Conservation (phyloP, 495 filamentous ascomycete genomes). For the Penicillium manginii region DNA sequence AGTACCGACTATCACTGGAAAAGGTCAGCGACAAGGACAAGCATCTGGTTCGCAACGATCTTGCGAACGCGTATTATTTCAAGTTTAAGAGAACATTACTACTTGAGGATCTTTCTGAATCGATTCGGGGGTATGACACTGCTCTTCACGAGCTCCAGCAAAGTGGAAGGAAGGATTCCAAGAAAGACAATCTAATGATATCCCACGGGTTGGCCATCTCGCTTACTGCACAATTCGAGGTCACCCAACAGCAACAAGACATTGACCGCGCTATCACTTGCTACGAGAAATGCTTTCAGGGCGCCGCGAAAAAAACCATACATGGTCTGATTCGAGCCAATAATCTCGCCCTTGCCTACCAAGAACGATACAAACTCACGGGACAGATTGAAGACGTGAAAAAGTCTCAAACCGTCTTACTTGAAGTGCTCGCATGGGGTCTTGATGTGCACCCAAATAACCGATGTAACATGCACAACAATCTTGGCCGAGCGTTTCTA, state of each 20-base stretch:
- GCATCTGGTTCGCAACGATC: slow-evolving; percentile 6
- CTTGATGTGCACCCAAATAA: neutral
- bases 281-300: slow-evolving; percentile 8
- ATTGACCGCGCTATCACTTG: slow-evolving; percentile 10
- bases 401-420: slow-evolving; percentile 5
- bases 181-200: neutral
- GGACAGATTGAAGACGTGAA: slow-evolving; percentile 3
- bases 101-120: slow-evolving; percentile 5
- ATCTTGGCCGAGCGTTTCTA: slow-evolving; percentile 4
- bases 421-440: slow-evolving; percentile 7
- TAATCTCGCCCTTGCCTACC: slow-evolving; percentile 8
- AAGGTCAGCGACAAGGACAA: neutral
- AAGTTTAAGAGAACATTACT: slow-evolving; percentile 5
- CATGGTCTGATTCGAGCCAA: slow-evolving; percentile 1
- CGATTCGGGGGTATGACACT: neutral
- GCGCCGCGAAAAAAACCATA: slow-evolving; percentile 1
- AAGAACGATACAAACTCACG: slow-evolving; percentile 4
- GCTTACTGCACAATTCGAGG: slow-evolving; percentile 9
- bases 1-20: neutral
- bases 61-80: slow-evolving; percentile 5
- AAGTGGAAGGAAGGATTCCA: neutral
- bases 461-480: slow-evolving; percentile 3
- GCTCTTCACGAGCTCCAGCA: slow-evolving; percentile 3
- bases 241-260: slow-evolving; percentile 10
- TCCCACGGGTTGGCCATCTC: slow-evolving; percentile 9